Evolutionary conservation across 2,329 filamentous ascomycete species (phyloP).

Genomic region (Calonectria montana): DNA sequence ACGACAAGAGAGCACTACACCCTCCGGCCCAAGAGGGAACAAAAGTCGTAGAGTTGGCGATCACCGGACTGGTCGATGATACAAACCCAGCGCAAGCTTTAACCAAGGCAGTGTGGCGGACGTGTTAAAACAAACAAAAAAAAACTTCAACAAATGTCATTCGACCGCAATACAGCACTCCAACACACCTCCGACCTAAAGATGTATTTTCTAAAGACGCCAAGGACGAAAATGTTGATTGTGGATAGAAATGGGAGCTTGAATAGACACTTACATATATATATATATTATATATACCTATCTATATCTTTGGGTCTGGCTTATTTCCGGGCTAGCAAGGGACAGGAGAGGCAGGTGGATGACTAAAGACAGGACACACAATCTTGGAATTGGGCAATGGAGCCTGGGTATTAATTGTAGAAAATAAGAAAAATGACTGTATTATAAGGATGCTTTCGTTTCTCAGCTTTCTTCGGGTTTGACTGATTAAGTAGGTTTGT

Average conservation of each 20-base stretch:
- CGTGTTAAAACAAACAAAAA: neutral
- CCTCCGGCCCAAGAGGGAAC: conserved; percentile 10
- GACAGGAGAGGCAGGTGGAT: neutral
- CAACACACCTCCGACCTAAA: neutral
- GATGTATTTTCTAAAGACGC: neutral
- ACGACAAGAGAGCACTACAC: conserved; percentile 7
- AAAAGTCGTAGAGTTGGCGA: conserved; percentile 33
- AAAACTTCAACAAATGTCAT: neutral
- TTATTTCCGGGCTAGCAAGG: neutral
- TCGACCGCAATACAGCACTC: neutral
- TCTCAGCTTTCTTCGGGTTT: too few species aligned
- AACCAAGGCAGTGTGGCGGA: neutral
- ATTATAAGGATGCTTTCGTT: too few species aligned
- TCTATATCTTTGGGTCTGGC: neutral
- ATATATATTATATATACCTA: neutral
- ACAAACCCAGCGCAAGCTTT: neutral
- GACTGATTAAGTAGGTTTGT: too few species aligned
- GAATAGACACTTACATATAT: neutral
- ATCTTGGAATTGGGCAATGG: too few species aligned
- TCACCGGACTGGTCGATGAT: conserved; percentile 25
- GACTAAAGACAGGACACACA: too few species aligned
- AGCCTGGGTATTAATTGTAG: too few species aligned
- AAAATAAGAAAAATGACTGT: too few species aligned
- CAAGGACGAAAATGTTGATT: neutral
- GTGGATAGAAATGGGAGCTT: neutral